Evolutionary conservation across 2,329 filamentous ascomycete species (phyloP).

Genomic region (Neocucurbitaria cava): DNA sequence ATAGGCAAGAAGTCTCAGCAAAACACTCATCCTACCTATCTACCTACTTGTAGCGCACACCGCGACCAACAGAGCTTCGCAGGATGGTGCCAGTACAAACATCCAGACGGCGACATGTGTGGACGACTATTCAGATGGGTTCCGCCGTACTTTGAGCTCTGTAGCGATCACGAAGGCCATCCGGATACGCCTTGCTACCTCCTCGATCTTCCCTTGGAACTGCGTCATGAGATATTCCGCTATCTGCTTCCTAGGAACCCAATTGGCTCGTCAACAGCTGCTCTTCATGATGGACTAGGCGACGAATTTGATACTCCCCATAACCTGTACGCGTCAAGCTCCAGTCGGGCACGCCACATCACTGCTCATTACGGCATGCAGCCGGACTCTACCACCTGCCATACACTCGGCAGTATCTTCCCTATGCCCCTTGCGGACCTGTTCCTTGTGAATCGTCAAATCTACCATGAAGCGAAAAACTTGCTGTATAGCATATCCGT

Average conservation of each 20-base stretch:
- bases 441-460: slow-evolving; percentile 35
- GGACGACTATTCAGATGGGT: slow-evolving; percentile 35
- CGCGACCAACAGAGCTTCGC: slow-evolving; percentile 36
- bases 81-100: slow-evolving; percentile 34
- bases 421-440: slow-evolving; percentile 27
- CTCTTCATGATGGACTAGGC: slow-evolving; percentile 7
- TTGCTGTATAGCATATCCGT: slow-evolving; percentile 36
- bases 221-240: slow-evolving; percentile 39
- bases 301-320: background rate
- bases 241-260: slow-evolving; percentile 37
- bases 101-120: slow-evolving; percentile 28
- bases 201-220: slow-evolving; percentile 40
- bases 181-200: slow-evolving; percentile 41
- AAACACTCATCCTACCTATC: slow-evolving; percentile 31
- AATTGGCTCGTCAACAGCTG: slow-evolving; percentile 33
- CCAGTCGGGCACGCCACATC: background rate
- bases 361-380: background rate
- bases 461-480: slow-evolving; percentile 38
- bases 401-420: slow-evolving; percentile 10
- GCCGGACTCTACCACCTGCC: background rate
- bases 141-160: slow-evolving; percentile 40
- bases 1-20: slow-evolving; percentile 32
- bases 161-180: slow-evolving; percentile 32
- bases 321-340: too few species aligned
- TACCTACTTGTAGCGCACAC: slow-evolving; percentile 39